A percentile compares a stretch with the other conserved stretches of the same genome.
These are phyloP conservation scores for Tetrapisispora pingtungensis DNA, from an alignment of 805 yeast genomes.

Conservation along the genomic window DNA sequence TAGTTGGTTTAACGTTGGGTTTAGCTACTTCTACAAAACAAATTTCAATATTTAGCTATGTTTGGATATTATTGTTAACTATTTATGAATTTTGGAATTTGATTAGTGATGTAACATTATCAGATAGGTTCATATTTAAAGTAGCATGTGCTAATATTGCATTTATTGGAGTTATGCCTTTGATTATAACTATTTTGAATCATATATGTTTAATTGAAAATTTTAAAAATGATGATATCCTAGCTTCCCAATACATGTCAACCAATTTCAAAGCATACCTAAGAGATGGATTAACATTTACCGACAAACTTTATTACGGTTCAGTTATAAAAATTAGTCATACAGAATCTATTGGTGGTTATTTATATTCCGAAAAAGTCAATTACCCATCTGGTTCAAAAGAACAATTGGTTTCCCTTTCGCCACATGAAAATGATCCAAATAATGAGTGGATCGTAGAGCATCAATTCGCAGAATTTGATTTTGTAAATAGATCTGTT, in stretches of 20 bases:
- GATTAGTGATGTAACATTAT: conserved; percentile 55
- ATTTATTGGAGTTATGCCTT: conserved; percentile 45
- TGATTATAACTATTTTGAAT: conserved; percentile 43
- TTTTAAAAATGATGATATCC: conserved; percentile 10
- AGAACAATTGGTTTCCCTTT: conserved; percentile 73
- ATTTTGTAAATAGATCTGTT: conserved; percentile 5
- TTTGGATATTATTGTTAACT: conserved; percentile 48
- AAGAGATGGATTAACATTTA: conserved; percentile 32
- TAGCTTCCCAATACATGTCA: conserved; percentile 38
- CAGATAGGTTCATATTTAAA: conserved; percentile 30
- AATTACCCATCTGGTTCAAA: conserved; percentile 55
- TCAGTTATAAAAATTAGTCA: conserved; percentile 67
- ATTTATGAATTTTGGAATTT: conserved; percentile 50
- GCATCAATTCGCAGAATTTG: conserved; percentile 9
- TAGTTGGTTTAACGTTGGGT: conserved; percentile 44
- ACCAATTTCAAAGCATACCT: conserved; percentile 58
- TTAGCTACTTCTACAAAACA: conserved; percentile 53
- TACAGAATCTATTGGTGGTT: conserved; percentile 56
- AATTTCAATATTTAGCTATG: conserved; percentile 58
- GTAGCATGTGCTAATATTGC: conserved; percentile 34
- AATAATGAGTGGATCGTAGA: conserved; percentile 74
- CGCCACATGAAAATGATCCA: conserved; percentile 44
- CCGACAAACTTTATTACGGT: conserved; percentile 66
- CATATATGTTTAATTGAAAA: conserved; percentile 41
- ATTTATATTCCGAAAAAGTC: conserved; percentile 67